Evolutionary conservation across 805 yeast species (phyloP).

Genomic region (Sugiyamaella marilandica): DNA sequence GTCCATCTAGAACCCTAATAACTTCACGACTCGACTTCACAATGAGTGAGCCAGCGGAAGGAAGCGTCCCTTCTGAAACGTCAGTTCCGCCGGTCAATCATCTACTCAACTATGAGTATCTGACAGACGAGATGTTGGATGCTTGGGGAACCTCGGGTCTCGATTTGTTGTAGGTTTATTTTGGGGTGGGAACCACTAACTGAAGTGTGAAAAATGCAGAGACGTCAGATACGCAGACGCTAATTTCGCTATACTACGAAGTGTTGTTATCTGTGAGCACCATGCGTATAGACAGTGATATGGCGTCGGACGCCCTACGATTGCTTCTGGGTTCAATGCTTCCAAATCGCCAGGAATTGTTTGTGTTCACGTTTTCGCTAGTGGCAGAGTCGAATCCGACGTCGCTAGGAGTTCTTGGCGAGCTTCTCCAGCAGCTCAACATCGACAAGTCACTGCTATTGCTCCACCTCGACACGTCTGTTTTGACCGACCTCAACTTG

Average conservation of each 20-base stretch:
- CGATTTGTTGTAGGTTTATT: constrained; percentile 16
- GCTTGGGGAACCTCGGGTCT: constrained; percentile 17
- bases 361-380: constrained; percentile 18
- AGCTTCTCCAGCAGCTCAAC: constrained; percentile 12
- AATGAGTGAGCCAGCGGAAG: constrained; percentile 1
- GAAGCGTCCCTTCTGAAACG: background rate
- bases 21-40: background rate
- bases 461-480: constrained; percentile 26
- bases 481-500: constrained; percentile 24
- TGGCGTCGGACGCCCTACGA: constrained; percentile 6
- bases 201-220: background rate
- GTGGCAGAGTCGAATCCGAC: constrained; percentile 5
- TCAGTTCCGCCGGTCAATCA: background rate
- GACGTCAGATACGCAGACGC: background rate
- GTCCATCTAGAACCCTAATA: too few relatives aligned
- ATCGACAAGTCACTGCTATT: constrained; percentile 22
- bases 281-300: constrained; percentile 6
- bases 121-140: constrained; percentile 12
- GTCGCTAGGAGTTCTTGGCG: constrained; percentile 7
- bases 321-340: background rate
- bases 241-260: constrained; percentile 18
- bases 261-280: constrained; percentile 10
- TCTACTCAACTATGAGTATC: constrained; percentile 1
- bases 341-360: constrained; percentile 7
- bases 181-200: background rate